Percentiles rank a stretch among this genome's conserved stretches.
phyloP scores from a whole-genome alignment of 306 rosid species.

The Trichosanthes cucumerina region DNA sequence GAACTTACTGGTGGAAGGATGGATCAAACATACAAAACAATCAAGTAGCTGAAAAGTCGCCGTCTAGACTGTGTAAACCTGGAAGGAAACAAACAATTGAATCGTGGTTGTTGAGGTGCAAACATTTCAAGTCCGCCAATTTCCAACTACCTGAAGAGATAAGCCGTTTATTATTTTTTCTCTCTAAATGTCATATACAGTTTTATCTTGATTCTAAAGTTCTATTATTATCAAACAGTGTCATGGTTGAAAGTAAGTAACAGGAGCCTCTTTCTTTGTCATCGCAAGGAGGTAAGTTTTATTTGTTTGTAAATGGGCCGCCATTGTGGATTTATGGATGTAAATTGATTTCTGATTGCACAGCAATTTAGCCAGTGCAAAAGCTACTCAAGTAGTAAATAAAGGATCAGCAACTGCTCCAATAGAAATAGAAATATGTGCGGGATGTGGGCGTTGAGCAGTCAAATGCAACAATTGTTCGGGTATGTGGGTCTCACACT shows the following conservation, averaged over 20 bases:
- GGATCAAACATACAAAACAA: too few species aligned
- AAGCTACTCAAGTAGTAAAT: too few species aligned
- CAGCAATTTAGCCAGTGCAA: too few species aligned
- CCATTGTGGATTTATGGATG: too few species aligned
- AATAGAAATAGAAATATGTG: too few species aligned
- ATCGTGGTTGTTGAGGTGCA: background rate
- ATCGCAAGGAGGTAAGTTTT: too few species aligned
- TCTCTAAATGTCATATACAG: too few species aligned
- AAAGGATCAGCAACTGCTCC: too few species aligned
- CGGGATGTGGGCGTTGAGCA: background rate
- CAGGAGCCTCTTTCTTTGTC: background rate
- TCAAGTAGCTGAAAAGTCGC: background rate
- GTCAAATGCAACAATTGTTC: background rate
- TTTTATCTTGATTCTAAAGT: background rate
- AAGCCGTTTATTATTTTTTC: too few species aligned
- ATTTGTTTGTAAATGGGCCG: too few species aligned
- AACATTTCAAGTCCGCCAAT: background rate
- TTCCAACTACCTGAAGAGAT: background rate
- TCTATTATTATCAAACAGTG: background rate
- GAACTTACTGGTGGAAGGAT: too few species aligned
- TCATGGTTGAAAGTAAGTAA: background rate
- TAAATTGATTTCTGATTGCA: too few species aligned
- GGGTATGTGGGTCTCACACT: background rate
- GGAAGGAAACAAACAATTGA: background rate
- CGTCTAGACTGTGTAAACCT: background rate